phyloP scores from a whole-genome alignment of 75 land plant genomes.

The Selaginella tamariscina region DNA sequence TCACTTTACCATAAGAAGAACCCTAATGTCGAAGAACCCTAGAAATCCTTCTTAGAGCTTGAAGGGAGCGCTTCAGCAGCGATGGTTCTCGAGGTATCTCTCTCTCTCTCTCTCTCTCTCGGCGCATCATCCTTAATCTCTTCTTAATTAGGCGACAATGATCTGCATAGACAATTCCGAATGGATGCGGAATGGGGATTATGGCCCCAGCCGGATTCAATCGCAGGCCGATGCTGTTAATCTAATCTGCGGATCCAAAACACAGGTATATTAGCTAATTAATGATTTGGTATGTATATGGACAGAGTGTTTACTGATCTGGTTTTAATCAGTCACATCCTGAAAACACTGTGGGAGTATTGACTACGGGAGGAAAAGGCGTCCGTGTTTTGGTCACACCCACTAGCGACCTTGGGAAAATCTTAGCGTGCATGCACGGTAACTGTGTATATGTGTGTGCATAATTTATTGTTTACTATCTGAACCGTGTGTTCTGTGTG shows the following conservation, averaged over 20 bases:
- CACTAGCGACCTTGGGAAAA: constrained; percentile 83
- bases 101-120: background rate
- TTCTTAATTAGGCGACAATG: constrained; percentile 71
- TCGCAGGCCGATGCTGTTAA: constrained; percentile 89
- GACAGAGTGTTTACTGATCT: no score
- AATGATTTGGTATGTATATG: no score
- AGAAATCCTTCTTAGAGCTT: background rate
- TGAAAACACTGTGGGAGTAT: constrained; percentile 83
- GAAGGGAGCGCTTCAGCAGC: no score
- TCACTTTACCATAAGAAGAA: no score
- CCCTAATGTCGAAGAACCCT: background rate
- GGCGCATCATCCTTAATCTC: background rate
- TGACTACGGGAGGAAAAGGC: constrained; percentile 87
- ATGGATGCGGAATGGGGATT: constrained; percentile 94
- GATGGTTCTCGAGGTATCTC: constrained; percentile 18
- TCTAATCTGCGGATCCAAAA: constrained; percentile 88
- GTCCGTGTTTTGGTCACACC: constrained; percentile 85
- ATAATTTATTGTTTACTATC: background rate
- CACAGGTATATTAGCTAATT: constrained; percentile 51
- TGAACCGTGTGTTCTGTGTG: background rate
- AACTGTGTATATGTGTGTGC: background rate
- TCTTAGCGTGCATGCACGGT: constrained; percentile 91
- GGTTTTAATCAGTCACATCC: constrained; percentile 56
- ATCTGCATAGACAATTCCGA: constrained; percentile 94
- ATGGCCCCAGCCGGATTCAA: constrained; percentile 58